These are phyloP conservation scores for Irpex rosettiformis DNA, from an alignment of 1,284 basidiomycete genomes.

Conservation along the genomic window DNA sequence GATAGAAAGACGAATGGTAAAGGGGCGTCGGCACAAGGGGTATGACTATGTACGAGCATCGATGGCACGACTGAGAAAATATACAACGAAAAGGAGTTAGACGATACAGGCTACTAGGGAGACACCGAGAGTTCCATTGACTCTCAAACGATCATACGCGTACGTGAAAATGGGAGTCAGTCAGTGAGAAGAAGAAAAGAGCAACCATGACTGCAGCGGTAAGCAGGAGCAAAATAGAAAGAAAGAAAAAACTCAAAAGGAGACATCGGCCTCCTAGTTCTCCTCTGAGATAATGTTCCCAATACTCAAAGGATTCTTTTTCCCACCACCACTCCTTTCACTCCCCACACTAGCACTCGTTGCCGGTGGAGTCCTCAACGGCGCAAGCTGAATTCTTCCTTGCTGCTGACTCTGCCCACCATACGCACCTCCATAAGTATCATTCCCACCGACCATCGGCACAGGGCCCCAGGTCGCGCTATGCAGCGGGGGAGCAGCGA, in stretches of 20 bases:
- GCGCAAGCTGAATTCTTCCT: constrained; percentile 56
- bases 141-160: background rate
- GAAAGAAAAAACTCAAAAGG: too few relatives aligned
- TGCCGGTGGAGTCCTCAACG: constrained; percentile 34
- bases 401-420: constrained; percentile 5
- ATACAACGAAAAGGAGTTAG: background rate
- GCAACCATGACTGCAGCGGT: background rate
- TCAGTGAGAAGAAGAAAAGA: background rate
- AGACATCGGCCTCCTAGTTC: background rate
- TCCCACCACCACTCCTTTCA: constrained; percentile 26
- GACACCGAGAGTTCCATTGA: background rate
- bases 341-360: constrained; percentile 25
- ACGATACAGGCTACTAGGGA: background rate
- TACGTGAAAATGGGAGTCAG: background rate
- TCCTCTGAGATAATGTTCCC: constrained; percentile 68
- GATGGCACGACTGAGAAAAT: background rate
- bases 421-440: background rate
- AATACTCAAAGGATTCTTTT: constrained; percentile 63
- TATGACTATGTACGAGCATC: background rate
- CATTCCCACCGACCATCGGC: background rate
- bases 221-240: background rate
- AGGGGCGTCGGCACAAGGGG: background rate
- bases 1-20: background rate
- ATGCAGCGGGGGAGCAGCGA: constrained; percentile 14
- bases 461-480: constrained; percentile 14